These are phyloP conservation scores for Tubosaeta sp. DNA, from an alignment of 768 basidiomycete genomes.

Conservation along the genomic window DNA sequence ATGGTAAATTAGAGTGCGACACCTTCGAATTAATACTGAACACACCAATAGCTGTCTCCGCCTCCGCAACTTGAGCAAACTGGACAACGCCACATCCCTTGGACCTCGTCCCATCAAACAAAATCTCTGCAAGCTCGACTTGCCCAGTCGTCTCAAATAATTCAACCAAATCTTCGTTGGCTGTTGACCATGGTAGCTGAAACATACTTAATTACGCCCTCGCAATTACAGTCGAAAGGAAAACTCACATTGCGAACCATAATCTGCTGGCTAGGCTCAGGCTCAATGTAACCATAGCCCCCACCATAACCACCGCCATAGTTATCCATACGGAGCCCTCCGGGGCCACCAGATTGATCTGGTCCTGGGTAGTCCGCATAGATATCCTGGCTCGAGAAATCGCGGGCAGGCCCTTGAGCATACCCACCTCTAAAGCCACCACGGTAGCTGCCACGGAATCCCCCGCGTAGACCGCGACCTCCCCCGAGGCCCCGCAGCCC, in stretches of 20 bases:
- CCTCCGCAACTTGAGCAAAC: constrained; percentile 81
- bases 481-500: constrained; percentile 55
- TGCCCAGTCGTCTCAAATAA: constrained; percentile 96
- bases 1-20: background rate
- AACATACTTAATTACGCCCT: background rate
- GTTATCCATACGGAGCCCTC: constrained; percentile 35
- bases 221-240: background rate
- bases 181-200: constrained; percentile 97
- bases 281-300: constrained; percentile 42
- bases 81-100: constrained; percentile 97
- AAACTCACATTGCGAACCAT: constrained; percentile 93
- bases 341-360: constrained; percentile 49
- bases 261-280: constrained; percentile 94
- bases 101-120: constrained; percentile 88
- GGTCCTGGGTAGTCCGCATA: constrained; percentile 94
- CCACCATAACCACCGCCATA: constrained; percentile 39
- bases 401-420: constrained; percentile 50
- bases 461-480: constrained; percentile 26
- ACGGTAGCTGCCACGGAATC: constrained; percentile 39
- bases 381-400: constrained; percentile 83
- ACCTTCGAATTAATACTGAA: background rate
- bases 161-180: constrained; percentile 97
- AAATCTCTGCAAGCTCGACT: constrained; percentile 91
- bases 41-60: constrained; percentile 89
- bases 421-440: constrained; percentile 57